Conservation (phyloP, 1,139 yeast genomes). For the Blastobotrys buckinghamii region DNA sequence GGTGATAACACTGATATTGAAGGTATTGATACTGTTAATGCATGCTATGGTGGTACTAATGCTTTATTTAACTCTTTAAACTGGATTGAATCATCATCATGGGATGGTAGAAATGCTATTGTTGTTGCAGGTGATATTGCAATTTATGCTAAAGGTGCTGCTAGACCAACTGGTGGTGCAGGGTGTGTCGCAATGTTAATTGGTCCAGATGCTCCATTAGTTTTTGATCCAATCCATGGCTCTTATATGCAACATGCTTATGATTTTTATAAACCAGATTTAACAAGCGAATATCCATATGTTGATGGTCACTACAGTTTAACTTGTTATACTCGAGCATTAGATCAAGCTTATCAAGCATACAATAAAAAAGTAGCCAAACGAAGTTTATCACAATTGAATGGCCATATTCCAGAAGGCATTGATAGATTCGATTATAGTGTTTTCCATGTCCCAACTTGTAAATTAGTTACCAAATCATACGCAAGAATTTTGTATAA, state of each 20-base stretch:
- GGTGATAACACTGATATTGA: slow-evolving; percentile 80
- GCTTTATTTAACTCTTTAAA: slow-evolving; percentile 90
- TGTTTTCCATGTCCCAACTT: slow-evolving; percentile 98
- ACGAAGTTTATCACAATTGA: slow-evolving; percentile 31
- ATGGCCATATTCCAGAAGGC: slow-evolving; percentile 36
- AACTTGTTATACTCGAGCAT: slow-evolving; percentile 88
- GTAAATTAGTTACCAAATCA: slow-evolving; percentile 90
- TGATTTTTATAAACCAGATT: slow-evolving; percentile 97
- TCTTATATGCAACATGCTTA: slow-evolving; percentile 94
- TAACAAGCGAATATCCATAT: slow-evolving; percentile 92
- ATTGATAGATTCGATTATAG: slow-evolving; percentile 79
- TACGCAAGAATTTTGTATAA: slow-evolving; percentile 89
- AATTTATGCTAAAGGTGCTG: slow-evolving; percentile 93
- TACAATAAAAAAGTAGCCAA: slow-evolving; percentile 72
- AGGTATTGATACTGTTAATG: slow-evolving; percentile 94
- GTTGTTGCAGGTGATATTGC: slow-evolving; percentile 98
- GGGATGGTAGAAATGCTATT: slow-evolving; percentile 99
- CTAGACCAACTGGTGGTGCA: slow-evolving; percentile 99
- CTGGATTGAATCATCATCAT: slow-evolving; percentile 93
- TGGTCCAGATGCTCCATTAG: slow-evolving; percentile 98
- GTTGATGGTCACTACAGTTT: slow-evolving; percentile 97
- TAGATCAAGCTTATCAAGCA: slow-evolving; percentile 77
- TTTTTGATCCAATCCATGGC: slow-evolving; percentile 83
- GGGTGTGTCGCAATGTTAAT: slow-evolving; percentile 93
- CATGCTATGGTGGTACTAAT: slow-evolving; percentile 98